These are phyloP conservation scores for Ustilago tritici DNA, from an alignment of 1,284 basidiomycete species.

Conservation along the genomic window DNA sequence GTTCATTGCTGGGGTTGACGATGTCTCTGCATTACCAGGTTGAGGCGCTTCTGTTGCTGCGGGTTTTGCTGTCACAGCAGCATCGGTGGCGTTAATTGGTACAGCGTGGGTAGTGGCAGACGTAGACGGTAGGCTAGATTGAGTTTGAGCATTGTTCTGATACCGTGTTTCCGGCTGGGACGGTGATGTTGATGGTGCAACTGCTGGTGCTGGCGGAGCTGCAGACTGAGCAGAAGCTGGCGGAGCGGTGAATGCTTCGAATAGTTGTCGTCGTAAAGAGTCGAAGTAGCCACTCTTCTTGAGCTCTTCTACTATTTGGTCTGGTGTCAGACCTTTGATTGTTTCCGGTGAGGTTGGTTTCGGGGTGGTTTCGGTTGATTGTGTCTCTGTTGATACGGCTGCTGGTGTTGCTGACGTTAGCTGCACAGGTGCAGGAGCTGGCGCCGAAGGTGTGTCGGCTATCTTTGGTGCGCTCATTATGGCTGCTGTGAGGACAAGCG, in stretches of 20 bases:
- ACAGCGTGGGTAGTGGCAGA: neutral
- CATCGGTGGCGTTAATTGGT: neutral
- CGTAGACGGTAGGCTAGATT: neutral
- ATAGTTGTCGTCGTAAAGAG: slow-evolving; percentile 32
- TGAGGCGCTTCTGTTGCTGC: neutral
- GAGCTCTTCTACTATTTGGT: slow-evolving; percentile 40
- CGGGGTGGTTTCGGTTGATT: neutral
- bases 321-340: slow-evolving; percentile 31
- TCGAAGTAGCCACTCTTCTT: slow-evolving; percentile 37
- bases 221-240: neutral
- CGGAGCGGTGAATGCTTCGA: slow-evolving; percentile 26
- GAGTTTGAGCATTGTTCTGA: neutral
- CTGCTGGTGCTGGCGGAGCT: neutral
- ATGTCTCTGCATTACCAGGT: neutral
- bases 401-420: neutral
- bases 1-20: neutral
- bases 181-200: neutral
- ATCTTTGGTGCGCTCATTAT: neutral
- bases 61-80: neutral
- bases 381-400: neutral
- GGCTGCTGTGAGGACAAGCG: neutral
- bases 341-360: neutral
- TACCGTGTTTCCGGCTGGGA: neutral
- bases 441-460: neutral
- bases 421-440: neutral